These are phyloP conservation scores for Trichoderma breve DNA, from an alignment of 2,329 filamentous ascomycete species.

Conservation along the genomic window DNA sequence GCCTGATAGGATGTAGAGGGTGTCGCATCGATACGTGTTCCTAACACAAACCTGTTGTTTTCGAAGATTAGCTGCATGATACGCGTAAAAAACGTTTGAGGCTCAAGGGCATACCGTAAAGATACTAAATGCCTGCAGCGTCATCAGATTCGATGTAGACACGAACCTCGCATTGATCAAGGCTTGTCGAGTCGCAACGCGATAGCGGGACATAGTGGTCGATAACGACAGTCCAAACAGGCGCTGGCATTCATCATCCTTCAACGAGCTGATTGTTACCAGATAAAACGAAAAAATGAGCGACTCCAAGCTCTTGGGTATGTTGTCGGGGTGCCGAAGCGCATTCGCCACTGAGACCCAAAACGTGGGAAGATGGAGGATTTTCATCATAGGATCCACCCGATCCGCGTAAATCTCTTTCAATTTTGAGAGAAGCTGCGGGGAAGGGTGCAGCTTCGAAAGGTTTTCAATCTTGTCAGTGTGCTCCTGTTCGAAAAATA, in stretches of 20 bases:
- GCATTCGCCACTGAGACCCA: not conserved
- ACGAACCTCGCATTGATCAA: constrained; percentile 3
- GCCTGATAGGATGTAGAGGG: constrained; percentile 3
- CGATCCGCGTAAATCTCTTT: not conserved
- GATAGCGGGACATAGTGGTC: not conserved
- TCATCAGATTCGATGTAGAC: constrained; percentile 4
- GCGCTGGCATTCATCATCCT: not conserved
- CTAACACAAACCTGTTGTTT: not conserved
- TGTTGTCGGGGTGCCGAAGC: not conserved
- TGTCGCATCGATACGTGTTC: not conserved
- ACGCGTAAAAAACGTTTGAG: too few species aligned
- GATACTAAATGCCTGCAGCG: not conserved
- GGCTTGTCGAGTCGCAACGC: not conserved
- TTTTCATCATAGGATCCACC: constrained; percentile 6
- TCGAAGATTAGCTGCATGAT: not conserved
- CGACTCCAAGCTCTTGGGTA: not conserved
- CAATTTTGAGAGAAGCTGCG: not conserved
- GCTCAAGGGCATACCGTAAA: not conserved
- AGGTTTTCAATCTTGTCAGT: not conserved
- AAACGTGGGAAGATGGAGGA: constrained; percentile 13
- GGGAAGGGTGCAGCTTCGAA: not conserved
- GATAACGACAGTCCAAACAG: not conserved
- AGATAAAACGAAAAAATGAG: not conserved
- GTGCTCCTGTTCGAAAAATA: not conserved
- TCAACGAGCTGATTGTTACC: not conserved